These are phyloP conservation scores for Fusarium citri DNA, from an alignment of 2,329 filamentous ascomycete species.

Conservation along the genomic window DNA sequence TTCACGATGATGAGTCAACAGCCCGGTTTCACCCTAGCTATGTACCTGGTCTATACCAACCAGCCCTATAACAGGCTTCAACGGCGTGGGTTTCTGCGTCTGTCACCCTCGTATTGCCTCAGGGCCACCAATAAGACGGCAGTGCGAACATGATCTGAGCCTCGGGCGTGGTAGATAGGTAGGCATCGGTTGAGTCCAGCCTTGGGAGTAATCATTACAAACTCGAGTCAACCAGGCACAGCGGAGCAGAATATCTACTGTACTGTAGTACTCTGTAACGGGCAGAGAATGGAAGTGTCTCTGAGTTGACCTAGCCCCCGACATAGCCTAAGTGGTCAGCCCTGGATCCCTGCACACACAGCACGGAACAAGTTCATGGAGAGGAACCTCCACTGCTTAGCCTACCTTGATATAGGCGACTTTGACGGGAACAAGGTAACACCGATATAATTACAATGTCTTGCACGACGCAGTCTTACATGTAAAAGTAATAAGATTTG, in stretches of 20 bases:
- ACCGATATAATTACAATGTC: background rate
- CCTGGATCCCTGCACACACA: slow-evolving; percentile 14
- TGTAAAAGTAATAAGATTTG: background rate
- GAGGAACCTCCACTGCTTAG: background rate
- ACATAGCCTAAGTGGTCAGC: slow-evolving; percentile 1
- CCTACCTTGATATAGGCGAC: background rate
- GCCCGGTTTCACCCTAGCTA: slow-evolving; percentile 26
- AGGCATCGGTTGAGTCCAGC: background rate
- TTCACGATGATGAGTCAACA: background rate
- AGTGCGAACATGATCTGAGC: background rate
- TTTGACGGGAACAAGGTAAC: background rate
- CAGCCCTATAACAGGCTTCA: background rate
- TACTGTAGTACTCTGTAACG: background rate
- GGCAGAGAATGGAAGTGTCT: background rate
- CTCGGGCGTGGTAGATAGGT: background rate
- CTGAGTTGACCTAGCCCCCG: background rate
- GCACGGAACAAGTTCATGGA: background rate
- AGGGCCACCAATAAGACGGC: background rate
- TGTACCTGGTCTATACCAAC: slow-evolving; percentile 2
- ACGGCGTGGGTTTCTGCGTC: background rate
- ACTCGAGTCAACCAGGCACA: background rate
- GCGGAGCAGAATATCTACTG: background rate
- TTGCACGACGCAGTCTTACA: background rate
- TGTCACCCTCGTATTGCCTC: background rate
- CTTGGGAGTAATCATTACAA: background rate